Percentiles rank a stretch among this genome's conserved stretches.
phyloP scores from a whole-genome alignment of 345 rosid species.

The Lepidium africanum region DNA sequence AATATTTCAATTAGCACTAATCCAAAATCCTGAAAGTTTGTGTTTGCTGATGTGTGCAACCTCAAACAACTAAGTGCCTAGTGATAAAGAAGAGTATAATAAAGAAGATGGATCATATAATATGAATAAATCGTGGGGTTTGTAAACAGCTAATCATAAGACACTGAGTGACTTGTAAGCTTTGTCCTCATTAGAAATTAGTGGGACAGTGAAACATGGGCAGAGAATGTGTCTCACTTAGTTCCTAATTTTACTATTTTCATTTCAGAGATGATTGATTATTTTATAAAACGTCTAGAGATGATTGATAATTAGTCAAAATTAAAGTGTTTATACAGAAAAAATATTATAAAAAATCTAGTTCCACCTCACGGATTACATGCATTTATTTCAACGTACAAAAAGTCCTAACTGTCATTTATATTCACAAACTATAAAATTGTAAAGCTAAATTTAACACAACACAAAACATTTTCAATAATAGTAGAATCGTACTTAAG shows the following conservation, averaged over 20 bases:
- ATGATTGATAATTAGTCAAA: background rate
- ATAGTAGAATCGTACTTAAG: too few relatives aligned
- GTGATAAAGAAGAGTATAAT: background rate
- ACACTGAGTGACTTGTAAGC: constrained; percentile 47
- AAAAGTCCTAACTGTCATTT: background rate
- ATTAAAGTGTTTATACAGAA: background rate
- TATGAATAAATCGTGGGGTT: constrained; percentile 51
- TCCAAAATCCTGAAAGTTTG: background rate
- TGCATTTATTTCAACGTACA: background rate
- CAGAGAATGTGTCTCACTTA: constrained; percentile 52
- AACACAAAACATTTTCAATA: background rate
- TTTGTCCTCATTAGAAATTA: constrained; percentile 56
- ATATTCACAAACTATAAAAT: background rate
- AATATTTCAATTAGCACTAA: background rate
- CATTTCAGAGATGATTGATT: background rate
- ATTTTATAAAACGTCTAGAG: too few relatives aligned
- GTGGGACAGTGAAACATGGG: constrained; percentile 76
- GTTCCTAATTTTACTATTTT: background rate
- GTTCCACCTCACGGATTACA: background rate
- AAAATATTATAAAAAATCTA: background rate
- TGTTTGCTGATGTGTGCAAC: constrained; percentile 12
- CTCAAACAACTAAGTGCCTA: background rate
- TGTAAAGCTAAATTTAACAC: background rate
- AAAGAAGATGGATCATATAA: background rate
- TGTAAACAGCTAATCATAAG: constrained; percentile 42